phyloP scores from a whole-genome alignment of 768 basidiomycete species.

The Harrya chromipes region DNA sequence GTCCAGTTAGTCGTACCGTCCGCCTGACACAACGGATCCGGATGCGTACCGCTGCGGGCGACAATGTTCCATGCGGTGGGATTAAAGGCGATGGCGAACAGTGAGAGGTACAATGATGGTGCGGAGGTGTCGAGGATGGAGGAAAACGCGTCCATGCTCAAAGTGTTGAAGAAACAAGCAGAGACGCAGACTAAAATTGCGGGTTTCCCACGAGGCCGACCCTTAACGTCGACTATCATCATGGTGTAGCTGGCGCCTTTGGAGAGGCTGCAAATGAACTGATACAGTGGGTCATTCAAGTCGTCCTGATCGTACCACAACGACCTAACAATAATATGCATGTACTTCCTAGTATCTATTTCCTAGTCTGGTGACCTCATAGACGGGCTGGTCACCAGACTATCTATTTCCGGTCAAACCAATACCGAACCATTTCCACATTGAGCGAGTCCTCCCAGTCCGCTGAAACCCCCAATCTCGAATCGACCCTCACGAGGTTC shows the following conservation, averaged over 20 bases:
- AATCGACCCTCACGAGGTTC: not conserved
- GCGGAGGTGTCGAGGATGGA: conserved; percentile 57
- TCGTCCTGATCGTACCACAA: no score
- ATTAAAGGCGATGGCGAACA: conserved; percentile 82
- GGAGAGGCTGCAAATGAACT: no score
- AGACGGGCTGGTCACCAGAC: no score
- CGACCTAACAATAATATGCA: not conserved
- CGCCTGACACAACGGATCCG: not conserved
- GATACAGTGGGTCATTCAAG: no score
- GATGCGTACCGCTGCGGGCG: conserved; percentile 55
- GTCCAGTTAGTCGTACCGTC: no score
- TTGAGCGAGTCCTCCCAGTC: conserved; percentile 13
- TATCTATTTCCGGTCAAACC: not conserved
- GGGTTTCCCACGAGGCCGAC: conserved; percentile 7
- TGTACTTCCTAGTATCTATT: not conserved
- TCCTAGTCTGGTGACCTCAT: no score
- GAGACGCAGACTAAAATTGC: no score
- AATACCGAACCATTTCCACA: not conserved
- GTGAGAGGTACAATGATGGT: conserved; percentile 58
- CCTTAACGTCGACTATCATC: not conserved
- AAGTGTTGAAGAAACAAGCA: not conserved
- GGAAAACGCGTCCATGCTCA: conserved; percentile 27
- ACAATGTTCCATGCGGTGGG: conserved; percentile 96
- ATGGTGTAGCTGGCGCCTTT: no score
- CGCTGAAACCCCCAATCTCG: conserved; percentile 6